Conservation (phyloP, 1,284 basidiomycete genomes). For the Ganoderma lingzhi region DNA sequence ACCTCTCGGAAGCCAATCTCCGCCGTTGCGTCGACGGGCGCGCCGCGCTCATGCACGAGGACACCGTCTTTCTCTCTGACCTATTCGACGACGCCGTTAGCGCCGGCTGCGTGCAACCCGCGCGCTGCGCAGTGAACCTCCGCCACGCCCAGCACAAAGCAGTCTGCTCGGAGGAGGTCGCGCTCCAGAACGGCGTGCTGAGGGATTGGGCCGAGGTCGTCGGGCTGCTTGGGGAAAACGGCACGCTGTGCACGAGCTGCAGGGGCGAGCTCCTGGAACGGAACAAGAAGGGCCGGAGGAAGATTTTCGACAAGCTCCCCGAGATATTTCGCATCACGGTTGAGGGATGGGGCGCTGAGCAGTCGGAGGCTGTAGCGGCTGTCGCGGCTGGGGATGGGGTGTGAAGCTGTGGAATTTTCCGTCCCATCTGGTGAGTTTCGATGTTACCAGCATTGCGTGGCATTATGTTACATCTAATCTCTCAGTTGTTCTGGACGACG, state of each 20-base stretch:
- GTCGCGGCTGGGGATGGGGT: too few species aligned
- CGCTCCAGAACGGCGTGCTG: too few species aligned
- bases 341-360: not conserved
- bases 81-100: not conserved
- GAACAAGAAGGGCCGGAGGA: not conserved
- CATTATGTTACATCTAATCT: too few species aligned
- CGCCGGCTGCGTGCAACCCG: not conserved
- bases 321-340: not conserved
- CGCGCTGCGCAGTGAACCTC: not conserved
- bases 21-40: slow-evolving; percentile 10
- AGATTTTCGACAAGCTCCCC: not conserved
- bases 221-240: not conserved
- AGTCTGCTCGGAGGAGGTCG: not conserved
- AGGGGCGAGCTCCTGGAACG: not conserved
- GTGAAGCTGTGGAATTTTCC: too few species aligned
- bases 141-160: not conserved
- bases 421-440: too few species aligned
- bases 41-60: not conserved
- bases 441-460: too few species aligned
- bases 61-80: not conserved
- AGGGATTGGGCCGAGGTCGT: too few species aligned
- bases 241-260: not conserved
- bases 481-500: too few species aligned
- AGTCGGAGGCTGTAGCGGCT: too few species aligned
- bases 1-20: slow-evolving; percentile 9